Conservation (phyloP, 192 early-diverging fungal species). For the Coemansia sp. region DNA sequence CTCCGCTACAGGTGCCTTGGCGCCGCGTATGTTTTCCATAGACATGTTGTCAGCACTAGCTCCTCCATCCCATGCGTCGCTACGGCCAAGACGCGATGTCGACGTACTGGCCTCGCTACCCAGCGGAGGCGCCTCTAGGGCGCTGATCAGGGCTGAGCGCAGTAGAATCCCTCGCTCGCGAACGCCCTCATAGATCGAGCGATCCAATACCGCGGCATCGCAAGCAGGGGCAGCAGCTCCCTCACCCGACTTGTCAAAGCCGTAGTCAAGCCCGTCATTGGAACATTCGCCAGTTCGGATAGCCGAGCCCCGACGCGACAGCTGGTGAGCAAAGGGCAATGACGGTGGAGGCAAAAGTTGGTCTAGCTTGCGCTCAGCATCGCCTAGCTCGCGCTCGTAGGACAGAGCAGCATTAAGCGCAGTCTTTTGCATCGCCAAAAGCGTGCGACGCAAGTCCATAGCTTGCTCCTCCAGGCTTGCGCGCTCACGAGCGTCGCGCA, state of each 20-base stretch:
- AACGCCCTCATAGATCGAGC: conserved; percentile 42
- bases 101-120: conserved; percentile 1
- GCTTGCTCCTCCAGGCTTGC: conserved; percentile 35
- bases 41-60: conserved; percentile 11
- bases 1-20: conserved; percentile 25
- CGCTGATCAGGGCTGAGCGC: conserved; percentile 47
- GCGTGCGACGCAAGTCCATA: conserved; percentile 53
- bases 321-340: background rate
- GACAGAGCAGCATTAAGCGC: conserved; percentile 49
- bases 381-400: conserved; percentile 55
- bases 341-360: conserved; percentile 14
- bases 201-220: conserved; percentile 7
- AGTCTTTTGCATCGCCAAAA: conserved; percentile 56
- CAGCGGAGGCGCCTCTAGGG: background rate
- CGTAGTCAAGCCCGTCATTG: background rate
- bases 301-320: background rate
- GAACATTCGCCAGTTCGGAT: background rate
- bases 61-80: background rate
- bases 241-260: background rate
- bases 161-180: conserved; percentile 54
- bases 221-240: background rate
- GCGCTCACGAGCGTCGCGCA: conserved; percentile 40
- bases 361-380: conserved; percentile 42
- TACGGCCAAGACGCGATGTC: background rate
- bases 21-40: conserved; percentile 41